Evolutionary conservation across 305 asterid species (phyloP).

Genomic region (Fraxinus latifolia): DNA sequence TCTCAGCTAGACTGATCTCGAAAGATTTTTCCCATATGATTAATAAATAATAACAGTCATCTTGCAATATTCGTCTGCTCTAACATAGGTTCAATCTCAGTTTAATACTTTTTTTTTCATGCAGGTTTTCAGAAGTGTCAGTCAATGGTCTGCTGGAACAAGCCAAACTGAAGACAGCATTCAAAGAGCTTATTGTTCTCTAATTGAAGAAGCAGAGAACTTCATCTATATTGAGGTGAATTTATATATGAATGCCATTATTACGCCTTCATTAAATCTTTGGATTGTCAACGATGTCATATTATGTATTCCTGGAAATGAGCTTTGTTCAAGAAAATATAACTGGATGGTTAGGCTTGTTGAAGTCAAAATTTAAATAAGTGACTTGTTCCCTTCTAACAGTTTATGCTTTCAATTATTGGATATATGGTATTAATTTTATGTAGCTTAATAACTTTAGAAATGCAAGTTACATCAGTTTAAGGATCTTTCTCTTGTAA

Average conservation of each 20-base stretch:
- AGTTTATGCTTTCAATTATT: background rate
- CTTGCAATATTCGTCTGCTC: background rate
- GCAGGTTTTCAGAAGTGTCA: constrained; percentile 90
- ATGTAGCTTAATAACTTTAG: background rate
- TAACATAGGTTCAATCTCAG: background rate
- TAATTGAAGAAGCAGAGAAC: constrained; percentile 80
- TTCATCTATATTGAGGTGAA: constrained; percentile 86
- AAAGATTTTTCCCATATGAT: constrained; percentile 10
- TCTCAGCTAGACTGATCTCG: background rate
- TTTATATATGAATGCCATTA: constrained; percentile 10
- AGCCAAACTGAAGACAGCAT: constrained; percentile 96
- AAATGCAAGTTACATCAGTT: background rate
- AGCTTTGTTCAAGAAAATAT: background rate
- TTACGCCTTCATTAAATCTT: background rate
- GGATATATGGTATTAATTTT: background rate
- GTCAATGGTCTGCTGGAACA: constrained; percentile 99
- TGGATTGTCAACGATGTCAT: background rate
- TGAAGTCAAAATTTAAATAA: background rate
- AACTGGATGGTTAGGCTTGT: background rate
- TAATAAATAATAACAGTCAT: background rate
- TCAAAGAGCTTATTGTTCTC: constrained; percentile 85
- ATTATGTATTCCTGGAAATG: background rate
- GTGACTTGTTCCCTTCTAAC: background rate
- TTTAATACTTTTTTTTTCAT: constrained; percentile 17
- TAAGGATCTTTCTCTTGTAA: background rate